A percentile compares a stretch with the other conserved stretches of the same genome.
phyloP scores from a whole-genome alignment of 2,329 filamentous ascomycete genomes.

The Zarea fungicola region DNA sequence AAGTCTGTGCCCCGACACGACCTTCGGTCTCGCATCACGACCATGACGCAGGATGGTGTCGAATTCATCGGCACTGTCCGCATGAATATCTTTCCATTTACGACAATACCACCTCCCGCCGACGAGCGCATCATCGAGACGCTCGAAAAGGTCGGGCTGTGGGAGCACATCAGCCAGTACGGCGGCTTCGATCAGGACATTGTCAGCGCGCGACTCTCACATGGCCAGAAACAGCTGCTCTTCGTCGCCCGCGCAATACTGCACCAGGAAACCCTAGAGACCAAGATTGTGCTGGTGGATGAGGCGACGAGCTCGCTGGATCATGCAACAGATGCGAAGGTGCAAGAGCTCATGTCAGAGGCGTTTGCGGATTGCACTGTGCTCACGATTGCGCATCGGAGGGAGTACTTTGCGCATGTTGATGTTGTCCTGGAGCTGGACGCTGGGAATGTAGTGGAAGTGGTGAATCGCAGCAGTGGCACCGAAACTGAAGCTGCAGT shows the following conservation, averaged over 20 bases:
- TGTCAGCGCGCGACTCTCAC: slow-evolving; percentile 5
- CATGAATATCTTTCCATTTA: background rate
- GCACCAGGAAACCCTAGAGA: slow-evolving; percentile 3
- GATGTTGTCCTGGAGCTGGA: slow-evolving; percentile 1
- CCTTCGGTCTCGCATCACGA: slow-evolving; percentile 25
- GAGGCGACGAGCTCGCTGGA: slow-evolving; percentile 11
- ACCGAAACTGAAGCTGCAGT: no score
- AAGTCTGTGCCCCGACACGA: slow-evolving; percentile 16
- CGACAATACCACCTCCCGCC: background rate
- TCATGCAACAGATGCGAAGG: slow-evolving; percentile 12
- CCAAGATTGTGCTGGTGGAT: background rate
- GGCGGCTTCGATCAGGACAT: slow-evolving; percentile 14
- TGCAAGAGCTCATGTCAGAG: slow-evolving; percentile 12
- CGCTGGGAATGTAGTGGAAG: background rate
- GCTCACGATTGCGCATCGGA: slow-evolving; percentile 15
- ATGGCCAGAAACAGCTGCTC: slow-evolving; percentile 18
- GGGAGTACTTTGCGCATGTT: slow-evolving; percentile 3
- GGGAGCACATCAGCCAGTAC: slow-evolving; percentile 5
- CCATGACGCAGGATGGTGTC: slow-evolving; percentile 25
- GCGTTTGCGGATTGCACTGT: slow-evolving; percentile 16
- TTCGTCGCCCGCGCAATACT: slow-evolving; percentile 17
- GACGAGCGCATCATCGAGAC: background rate
- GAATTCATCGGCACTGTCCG: slow-evolving; percentile 15
- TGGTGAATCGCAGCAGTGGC: no score
- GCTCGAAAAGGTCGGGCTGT: slow-evolving; percentile 14